Percentiles rank a stretch among this genome's conserved stretches.
These are phyloP conservation scores for Hypoxylon lienhwacheense DNA, from an alignment of 495 filamentous ascomycete species.

Conservation along the genomic window DNA sequence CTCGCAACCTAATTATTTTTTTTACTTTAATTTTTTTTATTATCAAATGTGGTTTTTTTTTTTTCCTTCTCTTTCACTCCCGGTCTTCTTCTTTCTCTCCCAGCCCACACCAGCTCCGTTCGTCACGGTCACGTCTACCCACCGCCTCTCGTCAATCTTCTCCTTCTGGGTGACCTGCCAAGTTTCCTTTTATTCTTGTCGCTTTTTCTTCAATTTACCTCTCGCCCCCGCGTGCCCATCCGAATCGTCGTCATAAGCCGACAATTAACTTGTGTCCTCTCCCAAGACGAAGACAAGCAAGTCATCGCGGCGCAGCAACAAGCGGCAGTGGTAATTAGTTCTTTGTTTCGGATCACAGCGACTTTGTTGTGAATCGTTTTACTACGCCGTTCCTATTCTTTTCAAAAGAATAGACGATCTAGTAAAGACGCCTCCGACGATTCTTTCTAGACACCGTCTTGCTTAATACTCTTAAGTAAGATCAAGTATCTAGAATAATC, in stretches of 20 bases:
- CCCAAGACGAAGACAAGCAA: slow-evolving; percentile 8
- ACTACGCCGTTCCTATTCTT: not conserved
- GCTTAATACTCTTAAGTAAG: slow-evolving; percentile 17
- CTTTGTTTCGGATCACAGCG: slow-evolving; percentile 7
- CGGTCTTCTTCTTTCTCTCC: slow-evolving; percentile 32
- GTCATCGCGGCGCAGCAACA: slow-evolving; percentile 13
- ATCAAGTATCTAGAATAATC: not conserved
- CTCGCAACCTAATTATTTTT: slow-evolving; percentile 21
- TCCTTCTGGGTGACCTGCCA: slow-evolving; percentile 42
- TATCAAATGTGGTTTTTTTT: too few relatives aligned
- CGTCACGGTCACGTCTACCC: slow-evolving; percentile 40
- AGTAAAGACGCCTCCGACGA: slow-evolving; percentile 13
- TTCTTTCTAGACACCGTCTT: slow-evolving; percentile 2
- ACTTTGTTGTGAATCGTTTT: slow-evolving; percentile 8
- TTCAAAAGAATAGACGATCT: slow-evolving; percentile 3
- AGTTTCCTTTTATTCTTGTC: slow-evolving; percentile 44
- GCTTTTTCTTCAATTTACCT: slow-evolving; percentile 37
- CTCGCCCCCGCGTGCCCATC: slow-evolving; percentile 19
- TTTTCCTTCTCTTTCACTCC: slow-evolving; percentile 33
- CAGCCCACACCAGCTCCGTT: slow-evolving; percentile 42
- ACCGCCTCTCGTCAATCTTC: slow-evolving; percentile 43
- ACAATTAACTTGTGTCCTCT: slow-evolving; percentile 7
- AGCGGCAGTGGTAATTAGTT: too few relatives aligned
- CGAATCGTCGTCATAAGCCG: slow-evolving; percentile 3
- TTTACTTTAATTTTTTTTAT: slow-evolving; percentile 13